These are phyloP conservation scores for Populus trichocarpa DNA, from an alignment of 441 rosid species.

Conservation along the genomic window DNA sequence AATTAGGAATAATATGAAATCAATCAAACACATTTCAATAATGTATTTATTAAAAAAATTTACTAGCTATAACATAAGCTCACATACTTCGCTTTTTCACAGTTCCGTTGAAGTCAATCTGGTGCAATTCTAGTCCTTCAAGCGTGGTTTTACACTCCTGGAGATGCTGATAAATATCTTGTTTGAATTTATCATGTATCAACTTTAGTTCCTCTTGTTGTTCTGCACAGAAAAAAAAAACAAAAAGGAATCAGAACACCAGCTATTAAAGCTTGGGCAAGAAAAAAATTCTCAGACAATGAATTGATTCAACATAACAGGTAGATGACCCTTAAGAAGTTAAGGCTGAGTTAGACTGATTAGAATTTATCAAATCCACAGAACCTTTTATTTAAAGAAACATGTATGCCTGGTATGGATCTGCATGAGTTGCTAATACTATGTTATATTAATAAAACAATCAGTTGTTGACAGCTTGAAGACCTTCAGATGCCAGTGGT, in stretches of 20 bases:
- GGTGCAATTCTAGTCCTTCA: slow-evolving; percentile 58
- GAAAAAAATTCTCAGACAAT: neutral
- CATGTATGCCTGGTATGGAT: too few relatives aligned
- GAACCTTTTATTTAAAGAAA: neutral
- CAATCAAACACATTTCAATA: too few relatives aligned
- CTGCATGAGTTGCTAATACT: too few relatives aligned
- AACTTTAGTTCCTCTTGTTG: slow-evolving; percentile 55
- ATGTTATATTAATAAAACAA: neutral
- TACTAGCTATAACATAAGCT: slow-evolving; percentile 12
- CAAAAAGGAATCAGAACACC: neutral
- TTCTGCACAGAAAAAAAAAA: slow-evolving; percentile 41
- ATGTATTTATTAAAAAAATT: slow-evolving; percentile 1
- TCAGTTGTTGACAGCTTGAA: neutral
- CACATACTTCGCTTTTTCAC: slow-evolving; percentile 76
- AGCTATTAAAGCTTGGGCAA: neutral
- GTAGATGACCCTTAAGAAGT: too few relatives aligned
- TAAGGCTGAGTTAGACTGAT: neutral
- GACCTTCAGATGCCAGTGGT: neutral
- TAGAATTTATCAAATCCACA: neutral
- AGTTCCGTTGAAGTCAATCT: slow-evolving; percentile 56
- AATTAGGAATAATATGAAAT: too few relatives aligned
- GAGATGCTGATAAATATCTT: slow-evolving; percentile 53
- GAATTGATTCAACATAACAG: neutral
- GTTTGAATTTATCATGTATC: slow-evolving; percentile 63
- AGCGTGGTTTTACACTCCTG: slow-evolving; percentile 48